A percentile compares a stretch with the other conserved stretches of the same genome.
Conservation (phyloP, 2,329 filamentous ascomycete genomes). For the Alternaria tenuissima region DNA sequence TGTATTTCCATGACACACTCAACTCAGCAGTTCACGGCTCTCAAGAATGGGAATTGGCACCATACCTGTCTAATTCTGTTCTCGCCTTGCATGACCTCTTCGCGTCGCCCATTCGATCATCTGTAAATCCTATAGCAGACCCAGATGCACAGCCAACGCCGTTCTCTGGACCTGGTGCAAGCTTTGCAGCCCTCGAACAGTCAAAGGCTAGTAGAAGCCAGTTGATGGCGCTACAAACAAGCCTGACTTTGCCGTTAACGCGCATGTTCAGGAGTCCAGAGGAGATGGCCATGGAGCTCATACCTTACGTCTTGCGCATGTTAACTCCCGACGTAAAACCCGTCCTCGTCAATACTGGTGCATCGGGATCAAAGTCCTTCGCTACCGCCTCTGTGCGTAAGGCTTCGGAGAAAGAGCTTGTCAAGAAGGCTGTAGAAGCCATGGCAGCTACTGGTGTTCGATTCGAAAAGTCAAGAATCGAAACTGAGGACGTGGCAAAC, state of each 20-base stretch:
- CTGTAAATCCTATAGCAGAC: conserved; percentile 50
- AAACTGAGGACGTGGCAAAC: conserved; percentile 65
- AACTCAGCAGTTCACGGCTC: conserved; percentile 79
- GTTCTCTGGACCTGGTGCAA: conserved; percentile 82
- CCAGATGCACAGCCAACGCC: conserved; percentile 64
- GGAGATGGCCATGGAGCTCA: conserved; percentile 79
- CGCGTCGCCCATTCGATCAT: conserved; percentile 66
- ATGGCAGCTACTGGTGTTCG: conserved; percentile 84
- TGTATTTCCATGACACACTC: conserved; percentile 88
- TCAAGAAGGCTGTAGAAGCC: conserved; percentile 79
- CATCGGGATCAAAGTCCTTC: conserved; percentile 47
- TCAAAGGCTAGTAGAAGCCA: conserved; percentile 79
- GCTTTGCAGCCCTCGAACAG: conserved; percentile 82
- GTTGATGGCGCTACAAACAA: conserved; percentile 75
- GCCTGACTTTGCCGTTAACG: conserved; percentile 74
- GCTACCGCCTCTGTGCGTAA: conserved; percentile 86
- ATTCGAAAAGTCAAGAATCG: conserved; percentile 82
- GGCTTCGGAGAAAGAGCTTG: conserved; percentile 82
- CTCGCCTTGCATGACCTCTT: conserved; percentile 94
- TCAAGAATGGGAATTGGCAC: conserved; percentile 91
- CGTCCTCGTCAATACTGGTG: conserved; percentile 75
- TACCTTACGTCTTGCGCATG: conserved; percentile 85
- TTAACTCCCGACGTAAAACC: conserved; percentile 91
- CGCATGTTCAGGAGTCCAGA: conserved; percentile 82
- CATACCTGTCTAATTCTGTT: conserved; percentile 86